Evolutionary conservation across 768 basidiomycete species (phyloP), one percentile per base, ranked within the genome.

Genomic region (Exsudoporus frostii): DNA sequence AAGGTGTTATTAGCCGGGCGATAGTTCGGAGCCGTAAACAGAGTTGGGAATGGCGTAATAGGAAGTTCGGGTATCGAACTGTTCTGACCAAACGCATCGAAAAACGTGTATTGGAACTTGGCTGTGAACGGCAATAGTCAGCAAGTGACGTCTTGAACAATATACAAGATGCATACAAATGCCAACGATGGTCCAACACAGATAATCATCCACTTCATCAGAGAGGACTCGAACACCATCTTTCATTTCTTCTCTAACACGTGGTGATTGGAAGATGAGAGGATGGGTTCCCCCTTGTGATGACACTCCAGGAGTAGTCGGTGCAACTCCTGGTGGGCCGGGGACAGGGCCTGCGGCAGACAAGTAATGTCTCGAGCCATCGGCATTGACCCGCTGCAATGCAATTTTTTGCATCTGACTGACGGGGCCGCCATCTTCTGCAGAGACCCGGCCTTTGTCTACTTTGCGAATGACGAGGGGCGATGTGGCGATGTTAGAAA

Each of bases 371-470:
- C 92, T 78, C 36, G 88, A 81, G 36, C 90, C 92, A 72, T 86
- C 90, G 54, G 82, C 76, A 63, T 90, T 88, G 49, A 90, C 83
- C 50, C 90, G 79, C 64, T 93, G 88, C 39, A 98, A 75, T 2
- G 93, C 94, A 56, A 98, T 90, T 75, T 95, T 92, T 74, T 98
- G 94, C 85, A 98, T 92, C 70, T 96, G 93, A 64, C 91, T 93
- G 57, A 98, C 90, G 38, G 92, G 94, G 6, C 92, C 90, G 19
- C 89, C 90, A 64, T 93, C 88, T 60, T 93, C 90, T n/a, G 79
- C 74, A n/a, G 84, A 83, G 34, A 95, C 88, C 54, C 85, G 78
- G 27, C 90, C 90, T 64, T 94, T 94, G 70, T 95, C 92, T 27
- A 98, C 91, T 70, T 95, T 95, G 56, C 92, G 89, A 48, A 98